Conservation (phyloP, 1,139 yeast species). For the Saccharomyces hybrid region DNA sequence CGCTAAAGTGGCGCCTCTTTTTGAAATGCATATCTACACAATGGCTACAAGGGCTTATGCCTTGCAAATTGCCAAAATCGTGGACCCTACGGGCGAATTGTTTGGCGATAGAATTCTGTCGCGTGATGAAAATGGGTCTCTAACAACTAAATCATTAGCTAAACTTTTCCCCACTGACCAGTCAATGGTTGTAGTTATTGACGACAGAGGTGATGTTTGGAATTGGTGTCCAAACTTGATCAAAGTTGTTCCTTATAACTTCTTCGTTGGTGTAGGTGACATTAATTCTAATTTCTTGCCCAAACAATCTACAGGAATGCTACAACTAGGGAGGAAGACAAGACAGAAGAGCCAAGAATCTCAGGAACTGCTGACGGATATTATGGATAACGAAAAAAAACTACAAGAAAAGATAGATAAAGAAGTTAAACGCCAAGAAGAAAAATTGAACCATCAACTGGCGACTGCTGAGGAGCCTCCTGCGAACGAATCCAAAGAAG, state of each 20-base stretch:
- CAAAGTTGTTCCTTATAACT: slow-evolving; percentile 90
- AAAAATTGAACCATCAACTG: slow-evolving; percentile 21
- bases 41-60: slow-evolving; percentile 99
- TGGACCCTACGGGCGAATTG: slow-evolving; percentile 79
- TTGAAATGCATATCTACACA: slow-evolving; percentile 91
- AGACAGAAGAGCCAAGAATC: slow-evolving; percentile 37
- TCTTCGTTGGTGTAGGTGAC: slow-evolving; percentile 96
- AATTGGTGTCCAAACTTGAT: slow-evolving; percentile 89
- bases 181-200: slow-evolving; percentile 92
- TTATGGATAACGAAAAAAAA: slow-evolving; percentile 28
- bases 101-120: slow-evolving; percentile 89
- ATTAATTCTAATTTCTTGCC: slow-evolving; percentile 91
- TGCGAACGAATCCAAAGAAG: slow-evolving; percentile 28
- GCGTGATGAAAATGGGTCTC: slow-evolving; percentile 90
- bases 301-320: slow-evolving; percentile 54
- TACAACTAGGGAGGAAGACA: slow-evolving; percentile 62
- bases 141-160: slow-evolving; percentile 81
- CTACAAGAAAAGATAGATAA: slow-evolving; percentile 29
- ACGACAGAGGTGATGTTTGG: slow-evolving; percentile 99
- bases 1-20: slow-evolving; percentile 50
- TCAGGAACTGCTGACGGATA: slow-evolving; percentile 28
- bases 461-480: slow-evolving; percentile 23
- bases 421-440: slow-evolving; percentile 32
- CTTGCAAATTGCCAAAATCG: slow-evolving; percentile 75
- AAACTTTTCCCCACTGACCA: slow-evolving; percentile 93